Evolutionary conservation across 148 eudicot species (phyloP), one percentile per base, ranked within the genome.

Genomic region (Rhododendron vialii): DNA sequence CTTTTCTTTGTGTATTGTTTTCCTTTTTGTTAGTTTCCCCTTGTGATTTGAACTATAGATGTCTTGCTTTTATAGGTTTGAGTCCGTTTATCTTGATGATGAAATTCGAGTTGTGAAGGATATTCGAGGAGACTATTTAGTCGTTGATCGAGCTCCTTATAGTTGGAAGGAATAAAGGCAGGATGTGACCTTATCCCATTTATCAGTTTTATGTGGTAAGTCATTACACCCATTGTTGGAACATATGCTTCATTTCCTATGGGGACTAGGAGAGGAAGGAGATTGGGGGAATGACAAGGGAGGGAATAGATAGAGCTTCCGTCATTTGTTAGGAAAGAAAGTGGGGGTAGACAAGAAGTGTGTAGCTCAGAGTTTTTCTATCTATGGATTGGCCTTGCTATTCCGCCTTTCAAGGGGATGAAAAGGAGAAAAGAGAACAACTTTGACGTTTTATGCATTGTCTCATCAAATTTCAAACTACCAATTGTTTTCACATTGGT

Each of bases 61-160:
- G 55, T 77, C 28, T 81, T 81, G 61, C 83, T 85, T 87, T 45
- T 89, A 83, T 86, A 96, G 99, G 99, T 96, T 96, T 89, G 98
- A 96, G 84, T 88, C 96, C 30, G 92, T 95, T 41, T 96, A 93
- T 88, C 85, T 96, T 85, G 98, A 96, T 77, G 94, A 94, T 88
- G 98, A 95, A 71, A 93, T 96, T 90, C 98, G 98, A 85, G 98
- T 95, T 85, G 98, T 91, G 69, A 96, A 96, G 90, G 99, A 96
- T 91, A 96, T 96, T 48, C 95, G 99, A 33, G 94, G 95, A 75
- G 98, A 96, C 89, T 95, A 96, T 87, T 80, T 96, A 90, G 91
- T 96, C 33, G 98, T 96, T 55, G 99, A 95, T 82, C 98, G 95
- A 38, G 98, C 99, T 89, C 96, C 98, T 86, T 96, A 95, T 88